Base-by-base conservation (phyloP, 2,329 filamentous ascomycete genomes). In the Pseudogymnoascus sp. region DNA sequence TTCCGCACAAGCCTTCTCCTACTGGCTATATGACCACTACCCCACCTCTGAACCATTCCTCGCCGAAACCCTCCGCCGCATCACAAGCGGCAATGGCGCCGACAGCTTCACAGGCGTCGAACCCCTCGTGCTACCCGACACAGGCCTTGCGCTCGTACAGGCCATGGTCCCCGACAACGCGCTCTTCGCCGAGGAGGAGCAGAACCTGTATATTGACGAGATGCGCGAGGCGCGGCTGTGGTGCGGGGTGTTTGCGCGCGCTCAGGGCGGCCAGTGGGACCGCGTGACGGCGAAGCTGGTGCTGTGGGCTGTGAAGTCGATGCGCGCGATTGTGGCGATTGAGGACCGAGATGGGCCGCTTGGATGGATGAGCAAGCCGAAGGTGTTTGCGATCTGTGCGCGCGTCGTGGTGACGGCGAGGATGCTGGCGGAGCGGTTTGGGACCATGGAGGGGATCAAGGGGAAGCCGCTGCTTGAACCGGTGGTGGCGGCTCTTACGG, bases 201-300 rank as follows among this genome's bases (percentile, higher is more conserved):
- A 96, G 73, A 99, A 99, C 72, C 81, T 97, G n/a, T 98, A 91
- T 74, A 79, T 93, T 60, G 93, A 98, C 73, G 87, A 92, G 68
- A 84, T 91, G 5, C 81, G 86, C 59, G 93, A 97, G 73, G 80
- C 86, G 3, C 76, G 81, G 16, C 73, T 85, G n/a, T 97, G 92
- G 91, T 76, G 62, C 14, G 40, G 26, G 22, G 14, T 60, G 1
- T 60, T 60, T 6, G 64, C 59, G 1, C 59, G 64, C 14, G 66
- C 75, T 6, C 8, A 40, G 59, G 38, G 33, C 12, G 7, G 11
- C 33, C 33, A 26, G 2, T 60, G 59, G 59, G 59, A 46, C 33
- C 33, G 59, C 12, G 59, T 40, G 33, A 60, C 38, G 59, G 59
- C 59, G 11, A 63, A 38, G 28, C 59, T 60, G 14, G 19, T 38